Conservation (phyloP, 805 yeast genomes). For the Cyberlindnera mycetangii region DNA sequence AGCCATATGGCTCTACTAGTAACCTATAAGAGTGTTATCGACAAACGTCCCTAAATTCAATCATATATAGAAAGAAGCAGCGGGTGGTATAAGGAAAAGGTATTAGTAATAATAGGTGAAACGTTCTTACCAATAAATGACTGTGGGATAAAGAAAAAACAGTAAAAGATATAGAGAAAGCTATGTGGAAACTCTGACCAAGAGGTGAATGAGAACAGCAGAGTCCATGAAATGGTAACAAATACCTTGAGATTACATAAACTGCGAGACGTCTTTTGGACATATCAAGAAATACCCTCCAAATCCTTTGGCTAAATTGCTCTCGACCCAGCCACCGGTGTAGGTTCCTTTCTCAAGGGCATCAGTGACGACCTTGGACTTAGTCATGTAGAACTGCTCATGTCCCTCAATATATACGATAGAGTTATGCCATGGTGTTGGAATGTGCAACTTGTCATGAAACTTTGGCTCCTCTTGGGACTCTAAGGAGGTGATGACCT, state of each 20-base stretch:
- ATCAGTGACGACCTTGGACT: conserved; percentile 34
- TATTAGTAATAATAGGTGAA: neutral
- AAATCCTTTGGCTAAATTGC: conserved; percentile 30
- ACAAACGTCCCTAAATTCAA: neutral
- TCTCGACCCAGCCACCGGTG: conserved; percentile 35
- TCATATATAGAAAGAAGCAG: neutral
- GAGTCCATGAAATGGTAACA: too few relatives aligned
- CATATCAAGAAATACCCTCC: conserved; percentile 31
- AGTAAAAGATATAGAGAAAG: neutral
- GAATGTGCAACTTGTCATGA: conserved; percentile 57
- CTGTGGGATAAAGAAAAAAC: neutral
- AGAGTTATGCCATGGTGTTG: conserved; percentile 66
- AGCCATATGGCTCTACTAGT: neutral
- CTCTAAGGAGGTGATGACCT: conserved; percentile 42
- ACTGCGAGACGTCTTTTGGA: neutral
- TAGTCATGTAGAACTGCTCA: conserved; percentile 33
- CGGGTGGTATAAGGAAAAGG: neutral
- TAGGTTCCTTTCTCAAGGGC: conserved; percentile 35
- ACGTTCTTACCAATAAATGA: neutral
- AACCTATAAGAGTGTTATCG: too few relatives aligned
- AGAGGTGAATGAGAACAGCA: too few relatives aligned
- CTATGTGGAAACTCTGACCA: neutral
- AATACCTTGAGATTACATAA: neutral
- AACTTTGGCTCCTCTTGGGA: conserved; percentile 39
- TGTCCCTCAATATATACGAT: conserved; percentile 42